Evolutionary conservation across 148 eudicot species (phyloP), one percentile per base, ranked within the genome.

Genomic region (Rheum nobile): DNA sequence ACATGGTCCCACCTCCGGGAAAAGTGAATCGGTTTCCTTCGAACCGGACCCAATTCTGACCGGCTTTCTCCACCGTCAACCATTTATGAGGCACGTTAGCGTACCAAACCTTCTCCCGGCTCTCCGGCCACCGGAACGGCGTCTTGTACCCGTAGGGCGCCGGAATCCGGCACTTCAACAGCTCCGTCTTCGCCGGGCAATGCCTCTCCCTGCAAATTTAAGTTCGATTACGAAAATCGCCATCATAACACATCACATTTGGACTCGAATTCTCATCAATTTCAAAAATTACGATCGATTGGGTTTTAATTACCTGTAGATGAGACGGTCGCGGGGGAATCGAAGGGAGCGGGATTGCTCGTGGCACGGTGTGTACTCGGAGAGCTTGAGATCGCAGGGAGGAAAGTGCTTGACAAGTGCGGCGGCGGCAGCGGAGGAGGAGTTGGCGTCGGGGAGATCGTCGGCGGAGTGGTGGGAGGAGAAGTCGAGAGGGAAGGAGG

Each of bases 1-100:
- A 91, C 97, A 89, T 91, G 42, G 98, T 94, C 41, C 97, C 97
- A 32, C 98, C 98, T 32, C 98, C 97, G 4, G 97, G 97, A 47
- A 94, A 94, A 29, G 76, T 83, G 79, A 94, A 91, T 84, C 89
- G 87, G 85, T 94, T 92, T 0, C 84, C 88, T 29, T 86, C 81
- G 55, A 83, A 86, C 79, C 86, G 77, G 65, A 88, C 86, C 92
- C 92, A 88, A 37, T 88, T 88, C 80, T 86, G 91, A 2, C 79
- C 85, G n/a, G 91, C 91, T 68, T 88, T 88, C 81, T 88, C 91
- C 47, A 88, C 81, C 21, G 89, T 88, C 80, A 88, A 41, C 65
- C 86, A 85, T 75, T 88, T 88, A 71, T 88, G 89, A 5, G 91
- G 91, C 75, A 84, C 91, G 67, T 88, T 88, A 8, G 89, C 85